Base-by-base conservation (phyloP, 768 basidiomycete species). In the Baorangia bicolor region DNA sequence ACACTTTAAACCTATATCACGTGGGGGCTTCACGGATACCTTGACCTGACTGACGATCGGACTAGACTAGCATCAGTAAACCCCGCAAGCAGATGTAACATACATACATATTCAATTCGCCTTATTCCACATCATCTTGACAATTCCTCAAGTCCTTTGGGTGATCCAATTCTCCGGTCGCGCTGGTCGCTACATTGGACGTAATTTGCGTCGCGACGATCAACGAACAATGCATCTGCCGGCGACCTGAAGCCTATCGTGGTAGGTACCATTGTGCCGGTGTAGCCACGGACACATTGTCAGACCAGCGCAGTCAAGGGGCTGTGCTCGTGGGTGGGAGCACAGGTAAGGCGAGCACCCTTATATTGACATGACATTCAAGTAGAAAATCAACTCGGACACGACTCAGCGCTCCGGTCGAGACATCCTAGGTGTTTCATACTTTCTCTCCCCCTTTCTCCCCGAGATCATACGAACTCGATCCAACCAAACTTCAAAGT, bases 1-100 rank as follows among this genome's bases (percentile, higher is more conserved):
- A 92, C 93, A 44, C 75, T 98, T 71, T 98, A 79, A 78, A 35
- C 23, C 11, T 49, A 51, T 56, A 52, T 59, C 53, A 31, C 28
- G 14, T 39, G 42, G 42, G 28, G 33, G 20, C 23, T 40, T 57
- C 23, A 42, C 8, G 30, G 57, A 63, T 66, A 64, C 59, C 64
- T 27, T n/a, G 49, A 57, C 14, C 27, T 41, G 31, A 49, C 45
- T 44, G 49, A 58, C 55, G 38, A 61, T 55, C 13, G 58, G 57
- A 60, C 50, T 38, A 59, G 54, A 60, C 40, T 54, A 57, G 52
- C 63, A 64, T 64, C 56, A 51, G 52, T 60, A 55, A 54, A 56
- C 54, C 55, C 55, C 46, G 28, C 56, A 60, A 64, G 43, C 43
- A 60, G 31, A 61, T 70, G 68, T 69, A 69, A 58, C 68, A 69